These are phyloP conservation scores for Yamadazyma taylorii DNA, from an alignment of 1,139 yeast genomes.

Conservation along the genomic window DNA sequence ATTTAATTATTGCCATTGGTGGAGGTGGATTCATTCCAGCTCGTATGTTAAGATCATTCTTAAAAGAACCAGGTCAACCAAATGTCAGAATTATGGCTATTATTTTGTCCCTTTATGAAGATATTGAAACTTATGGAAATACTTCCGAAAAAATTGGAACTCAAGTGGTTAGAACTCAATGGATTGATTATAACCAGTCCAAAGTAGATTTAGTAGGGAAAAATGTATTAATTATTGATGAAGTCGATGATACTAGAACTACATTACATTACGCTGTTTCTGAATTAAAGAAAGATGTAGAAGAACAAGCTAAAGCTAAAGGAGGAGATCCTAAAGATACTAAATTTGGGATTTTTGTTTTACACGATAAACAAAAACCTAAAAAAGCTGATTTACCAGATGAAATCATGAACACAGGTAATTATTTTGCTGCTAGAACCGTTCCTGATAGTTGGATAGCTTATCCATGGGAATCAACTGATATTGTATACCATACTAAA, in stretches of 20 bases:
- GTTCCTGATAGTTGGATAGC: constrained; percentile 97
- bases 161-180: constrained; percentile 89
- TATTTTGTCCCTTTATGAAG: constrained; percentile 87
- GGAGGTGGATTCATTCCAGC: constrained; percentile 98
- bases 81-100: constrained; percentile 94
- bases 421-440: constrained; percentile 87
- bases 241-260: constrained; percentile 94
- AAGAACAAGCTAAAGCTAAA: constrained; percentile 49
- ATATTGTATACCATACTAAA: constrained; percentile 84
- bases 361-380: constrained; percentile 89
- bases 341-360: constrained; percentile 83
- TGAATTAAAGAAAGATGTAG: constrained; percentile 84
- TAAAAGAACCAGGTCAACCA: constrained; percentile 82
- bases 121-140: constrained; percentile 60
- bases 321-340: constrained; percentile 57
- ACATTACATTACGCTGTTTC: constrained; percentile 89
- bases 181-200: constrained; percentile 84
- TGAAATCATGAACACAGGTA: constrained; percentile 61
- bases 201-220: constrained; percentile 71
- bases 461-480: constrained; percentile 95
- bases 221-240: constrained; percentile 82
- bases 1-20: constrained; percentile 84
- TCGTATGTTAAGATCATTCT: constrained; percentile 85
- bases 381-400: constrained; percentile 78
- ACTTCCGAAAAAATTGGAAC: constrained; percentile 70